Conservation (phyloP, 768 basidiomycete species). For the Russula brevipes region DNA sequence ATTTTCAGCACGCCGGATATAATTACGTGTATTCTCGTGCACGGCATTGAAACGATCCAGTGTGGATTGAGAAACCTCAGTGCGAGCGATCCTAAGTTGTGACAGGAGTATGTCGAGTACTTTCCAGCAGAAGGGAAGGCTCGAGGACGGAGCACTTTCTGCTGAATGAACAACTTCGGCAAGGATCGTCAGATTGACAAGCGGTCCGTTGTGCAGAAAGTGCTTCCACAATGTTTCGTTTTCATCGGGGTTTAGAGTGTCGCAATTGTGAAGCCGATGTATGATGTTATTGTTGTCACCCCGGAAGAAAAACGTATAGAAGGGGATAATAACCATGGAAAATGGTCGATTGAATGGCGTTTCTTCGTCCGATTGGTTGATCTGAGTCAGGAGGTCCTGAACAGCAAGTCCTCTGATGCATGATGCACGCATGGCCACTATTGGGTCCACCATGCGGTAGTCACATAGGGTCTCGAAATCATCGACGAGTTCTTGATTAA, state of each 20-base stretch:
- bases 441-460: background rate
- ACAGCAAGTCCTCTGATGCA: slow-evolving; percentile 3
- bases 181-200: slow-evolving; percentile 8
- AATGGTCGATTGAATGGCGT: background rate
- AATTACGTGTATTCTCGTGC: background rate
- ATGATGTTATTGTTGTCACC: background rate
- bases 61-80: background rate
- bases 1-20: too few relatives aligned
- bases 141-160: background rate
- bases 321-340: background rate
- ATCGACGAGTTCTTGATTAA: background rate
- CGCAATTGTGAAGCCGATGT: too few relatives aligned
- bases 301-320: background rate
- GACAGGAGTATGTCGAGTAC: slow-evolving; percentile 7
- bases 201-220: slow-evolving; percentile 7
- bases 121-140: slow-evolving; percentile 10
- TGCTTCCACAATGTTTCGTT: background rate
- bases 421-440: slow-evolving; percentile 2
- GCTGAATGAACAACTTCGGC: background rate
- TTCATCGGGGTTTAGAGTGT: background rate
- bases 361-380: background rate
- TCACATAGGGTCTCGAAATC: background rate
- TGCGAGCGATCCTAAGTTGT: background rate
- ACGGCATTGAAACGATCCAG: too few relatives aligned
- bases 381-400: background rate